Evolutionary conservation across 2,329 filamentous ascomycete species (phyloP).

Genomic region (Didymella exigua): DNA sequence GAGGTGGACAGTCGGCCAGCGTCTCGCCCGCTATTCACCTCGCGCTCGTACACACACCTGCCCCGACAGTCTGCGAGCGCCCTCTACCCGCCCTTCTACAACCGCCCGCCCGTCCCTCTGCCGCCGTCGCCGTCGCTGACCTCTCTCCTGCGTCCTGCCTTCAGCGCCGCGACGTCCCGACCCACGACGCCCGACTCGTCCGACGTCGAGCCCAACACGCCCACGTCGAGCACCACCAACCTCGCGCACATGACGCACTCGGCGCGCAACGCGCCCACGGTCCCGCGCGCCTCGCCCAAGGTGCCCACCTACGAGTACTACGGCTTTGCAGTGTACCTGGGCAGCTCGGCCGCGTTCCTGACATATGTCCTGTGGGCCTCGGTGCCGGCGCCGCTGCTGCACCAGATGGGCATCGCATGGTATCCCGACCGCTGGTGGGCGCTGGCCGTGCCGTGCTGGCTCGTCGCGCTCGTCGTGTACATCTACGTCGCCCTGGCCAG

Average conservation of each 20-base stretch:
- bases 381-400: slow-evolving; percentile 87
- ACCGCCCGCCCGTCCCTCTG: slow-evolving; percentile 90
- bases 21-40: slow-evolving; percentile 50
- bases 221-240: slow-evolving; percentile 59
- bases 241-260: slow-evolving; percentile 65
- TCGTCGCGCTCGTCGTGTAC: slow-evolving; percentile 87
- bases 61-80: slow-evolving; percentile 40
- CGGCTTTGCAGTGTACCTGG: slow-evolving; percentile 94
- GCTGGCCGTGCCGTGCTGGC: slow-evolving; percentile 85
- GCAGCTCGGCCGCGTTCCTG: slow-evolving; percentile 79
- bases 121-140: slow-evolving; percentile 92
- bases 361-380: slow-evolving; percentile 83
- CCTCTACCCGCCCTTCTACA: slow-evolving; percentile 89
- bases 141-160: slow-evolving; percentile 78
- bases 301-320: slow-evolving; percentile 99
- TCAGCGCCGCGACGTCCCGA: slow-evolving; percentile 66
- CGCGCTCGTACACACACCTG: slow-evolving; percentile 54
- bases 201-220: slow-evolving; percentile 69
- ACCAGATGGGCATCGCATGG: slow-evolving; percentile 92
- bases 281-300: slow-evolving; percentile 85
- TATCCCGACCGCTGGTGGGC: slow-evolving; percentile 99
- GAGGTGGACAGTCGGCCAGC: slow-evolving; percentile 18
- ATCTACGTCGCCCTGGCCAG: slow-evolving; percentile 91
- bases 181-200: slow-evolving; percentile 92
- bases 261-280: slow-evolving; percentile 63